phyloP scores from a whole-genome alignment of 768 basidiomycete genomes.

The Rhizopogon vinicolor region DNA sequence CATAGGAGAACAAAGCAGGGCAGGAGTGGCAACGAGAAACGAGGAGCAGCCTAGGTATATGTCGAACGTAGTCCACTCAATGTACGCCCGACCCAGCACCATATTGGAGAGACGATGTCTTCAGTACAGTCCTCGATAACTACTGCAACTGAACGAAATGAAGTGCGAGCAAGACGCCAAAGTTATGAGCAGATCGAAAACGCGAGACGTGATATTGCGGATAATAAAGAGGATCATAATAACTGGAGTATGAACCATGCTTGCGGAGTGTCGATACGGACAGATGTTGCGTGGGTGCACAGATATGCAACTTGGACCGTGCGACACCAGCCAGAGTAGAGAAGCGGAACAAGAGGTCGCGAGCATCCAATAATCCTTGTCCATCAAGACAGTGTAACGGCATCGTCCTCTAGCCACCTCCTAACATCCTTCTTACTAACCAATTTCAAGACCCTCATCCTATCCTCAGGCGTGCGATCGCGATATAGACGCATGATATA shows the following conservation, averaged over 20 bases:
- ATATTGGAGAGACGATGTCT: background rate
- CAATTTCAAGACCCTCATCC: constrained; percentile 48
- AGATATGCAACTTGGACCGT: background rate
- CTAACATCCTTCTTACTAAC: constrained; percentile 77
- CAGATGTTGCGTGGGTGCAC: background rate
- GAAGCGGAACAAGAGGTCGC: background rate
- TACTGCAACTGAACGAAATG: no score
- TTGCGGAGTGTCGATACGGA: background rate
- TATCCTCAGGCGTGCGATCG: constrained; percentile 39
- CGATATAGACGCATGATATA: constrained; percentile 80
- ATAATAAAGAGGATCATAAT: no score
- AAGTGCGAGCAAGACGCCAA: no score
- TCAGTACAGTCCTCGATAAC: background rate
- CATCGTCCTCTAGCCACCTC: constrained; percentile 71
- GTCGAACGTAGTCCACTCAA: background rate
- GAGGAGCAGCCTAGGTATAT: background rate
- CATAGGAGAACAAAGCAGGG: background rate
- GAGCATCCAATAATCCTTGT: background rate
- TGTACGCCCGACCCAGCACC: no score
- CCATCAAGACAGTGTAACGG: background rate
- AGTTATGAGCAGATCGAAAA: no score
- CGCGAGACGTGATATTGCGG: no score
- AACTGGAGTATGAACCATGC: no score
- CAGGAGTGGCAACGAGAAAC: background rate
- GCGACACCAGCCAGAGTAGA: background rate